Evolutionary conservation across 495 filamentous ascomycete species (phyloP).

Genomic region (Xylaria scruposa): DNA sequence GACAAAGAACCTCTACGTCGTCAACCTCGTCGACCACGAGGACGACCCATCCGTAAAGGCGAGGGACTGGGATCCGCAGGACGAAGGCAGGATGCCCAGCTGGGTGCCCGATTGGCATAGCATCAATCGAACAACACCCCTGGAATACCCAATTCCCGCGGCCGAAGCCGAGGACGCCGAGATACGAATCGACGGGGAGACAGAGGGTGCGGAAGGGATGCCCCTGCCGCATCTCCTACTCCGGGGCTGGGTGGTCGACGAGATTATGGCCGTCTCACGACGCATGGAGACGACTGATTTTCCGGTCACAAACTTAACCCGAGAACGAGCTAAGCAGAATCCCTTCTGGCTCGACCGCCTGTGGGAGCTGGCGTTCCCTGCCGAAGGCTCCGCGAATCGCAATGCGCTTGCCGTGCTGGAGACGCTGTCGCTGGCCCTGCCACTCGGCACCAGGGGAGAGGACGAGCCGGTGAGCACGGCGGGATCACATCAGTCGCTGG

Average conservation of each 20-base stretch:
- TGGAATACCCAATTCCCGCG: background rate
- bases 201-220: background rate
- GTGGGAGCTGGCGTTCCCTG: background rate
- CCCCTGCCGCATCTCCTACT: conserved; percentile 1
- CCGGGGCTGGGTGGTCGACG: background rate
- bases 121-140: conserved; percentile 2
- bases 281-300: conserved; percentile 6
- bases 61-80: background rate
- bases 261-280: background rate
- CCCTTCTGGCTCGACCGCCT: conserved; percentile 4
- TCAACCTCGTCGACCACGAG: background rate
- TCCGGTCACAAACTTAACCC: background rate
- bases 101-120: conserved; percentile 3
- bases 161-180: background rate
- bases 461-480: conserved; percentile 4
- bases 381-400: background rate
- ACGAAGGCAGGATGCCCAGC: conserved; percentile 4
- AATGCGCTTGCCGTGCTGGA: background rate
- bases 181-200: background rate
- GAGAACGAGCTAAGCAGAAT: background rate
- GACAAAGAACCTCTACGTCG: background rate
- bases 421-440: conserved; percentile 1
- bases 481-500: background rate
- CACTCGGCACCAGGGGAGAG: background rate
- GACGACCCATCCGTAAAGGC: background rate